A percentile compares a stretch with the other conserved stretches of the same genome.
Conservation (phyloP, 2,329 filamentous ascomycete genomes). For the Ascochyta clinopodiicola region DNA sequence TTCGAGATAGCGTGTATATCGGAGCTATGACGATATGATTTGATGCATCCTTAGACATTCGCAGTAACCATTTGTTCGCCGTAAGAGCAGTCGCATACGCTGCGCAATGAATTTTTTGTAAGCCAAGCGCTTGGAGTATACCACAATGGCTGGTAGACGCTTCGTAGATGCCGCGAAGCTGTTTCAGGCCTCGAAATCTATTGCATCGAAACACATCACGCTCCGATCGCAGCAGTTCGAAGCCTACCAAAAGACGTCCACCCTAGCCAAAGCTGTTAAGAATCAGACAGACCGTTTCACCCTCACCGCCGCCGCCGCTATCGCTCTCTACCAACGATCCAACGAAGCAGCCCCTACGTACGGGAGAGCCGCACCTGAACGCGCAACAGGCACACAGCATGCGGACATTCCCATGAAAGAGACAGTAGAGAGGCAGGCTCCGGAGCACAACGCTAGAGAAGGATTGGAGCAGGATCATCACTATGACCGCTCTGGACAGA, state of each 20-base stretch:
- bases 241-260: slow-evolving; percentile 68
- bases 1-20: slow-evolving; percentile 4
- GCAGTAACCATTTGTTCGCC: not conserved
- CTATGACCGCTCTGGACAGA: slow-evolving; percentile 54
- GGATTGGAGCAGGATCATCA: slow-evolving; percentile 60
- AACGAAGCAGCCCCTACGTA: slow-evolving; percentile 56
- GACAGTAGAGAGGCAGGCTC: slow-evolving; percentile 32
- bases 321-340: slow-evolving; percentile 64
- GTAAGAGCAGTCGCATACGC: not conserved
- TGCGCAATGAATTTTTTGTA: slow-evolving; percentile 3
- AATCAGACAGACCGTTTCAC: slow-evolving; percentile 67
- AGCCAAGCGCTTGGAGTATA: not conserved
- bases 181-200: slow-evolving; percentile 55
- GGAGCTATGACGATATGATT: slow-evolving; percentile 15
- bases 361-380: slow-evolving; percentile 31
- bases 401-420: slow-evolving; percentile 39
- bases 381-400: slow-evolving; percentile 27
- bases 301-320: slow-evolving; percentile 66
- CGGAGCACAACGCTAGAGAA: slow-evolving; percentile 31
- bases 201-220: slow-evolving; percentile 62
- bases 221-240: slow-evolving; percentile 68
- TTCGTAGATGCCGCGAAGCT: slow-evolving; percentile 60
- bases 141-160: slow-evolving; percentile 58
- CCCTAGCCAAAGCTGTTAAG: slow-evolving; percentile 67
- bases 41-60: not conserved